Base-by-base conservation (phyloP, 768 basidiomycete genomes). In the Hebeloma cylindrosporum region DNA sequence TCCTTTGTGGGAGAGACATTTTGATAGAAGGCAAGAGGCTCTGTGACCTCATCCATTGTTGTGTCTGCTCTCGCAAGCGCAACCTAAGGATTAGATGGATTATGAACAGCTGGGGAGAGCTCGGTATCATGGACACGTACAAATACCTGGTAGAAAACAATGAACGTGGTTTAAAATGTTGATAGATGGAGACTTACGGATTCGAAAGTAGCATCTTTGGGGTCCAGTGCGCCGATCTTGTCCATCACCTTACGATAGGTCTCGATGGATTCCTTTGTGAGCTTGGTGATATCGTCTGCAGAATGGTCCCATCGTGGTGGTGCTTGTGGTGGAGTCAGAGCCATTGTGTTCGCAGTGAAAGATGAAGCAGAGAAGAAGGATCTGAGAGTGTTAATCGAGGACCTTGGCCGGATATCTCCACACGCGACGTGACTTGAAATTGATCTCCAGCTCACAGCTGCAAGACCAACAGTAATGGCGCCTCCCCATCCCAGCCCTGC, bases 11-110 rank as follows among this genome's bases (percentile, higher is more conserved):
- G 69, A 20, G 88, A 85, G 20, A 93, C 88, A 53, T 91, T 87
- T 61, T 90, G 85, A 58, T 91, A 87, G 65, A 94, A 93, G 0
- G 72, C 65, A 14, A 89, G 71, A 0, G 84, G 84, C 48, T 87
- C 85, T 2, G 70, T 64, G 25, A 68, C 60, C 6, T 60, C 50
- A 34, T 80, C 76, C 18, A 82, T 67, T 13, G 71, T 61, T 14
- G 82, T 75, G 38, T 88, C 85, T 8, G 74, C 77, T 17, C 71
- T 56, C 1, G 83, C 77, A n/a, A 91, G 77, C 7, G 74, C 67
- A 14, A 74, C 56, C 85, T 89, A 49, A 45, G 17, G 18, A 23
- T 33, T 11, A 48, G 34, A 14, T 34, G 48, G 27, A 11, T 59
- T 63, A 30, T 51, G 54, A 32, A 40, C 50, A 29, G 45, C 52